A percentile compares a stretch with the other conserved stretches of the same genome.
phyloP scores from a whole-genome alignment of 1,139 yeast species.

The Pichiaceae sp. region DNA sequence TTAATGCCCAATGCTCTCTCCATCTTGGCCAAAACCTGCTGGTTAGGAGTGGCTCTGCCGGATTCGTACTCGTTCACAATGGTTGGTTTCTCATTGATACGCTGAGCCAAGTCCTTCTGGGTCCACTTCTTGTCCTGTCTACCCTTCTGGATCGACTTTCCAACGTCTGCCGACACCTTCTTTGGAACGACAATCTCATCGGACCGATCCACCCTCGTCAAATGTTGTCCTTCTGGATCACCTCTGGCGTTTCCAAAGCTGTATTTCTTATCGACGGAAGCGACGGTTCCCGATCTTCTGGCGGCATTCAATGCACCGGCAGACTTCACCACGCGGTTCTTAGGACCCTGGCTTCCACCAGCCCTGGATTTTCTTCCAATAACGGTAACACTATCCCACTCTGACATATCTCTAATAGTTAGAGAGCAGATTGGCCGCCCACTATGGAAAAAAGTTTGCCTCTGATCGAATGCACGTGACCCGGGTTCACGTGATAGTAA shows the following conservation, averaged over 20 bases:
- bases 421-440: too few relatives aligned
- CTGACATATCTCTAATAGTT: too few relatives aligned
- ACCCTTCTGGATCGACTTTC: slow-evolving; percentile 78
- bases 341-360: slow-evolving; percentile 70
- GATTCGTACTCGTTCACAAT: slow-evolving; percentile 95
- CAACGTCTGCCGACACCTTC: slow-evolving; percentile 76
- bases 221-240: slow-evolving; percentile 88
- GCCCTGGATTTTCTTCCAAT: slow-evolving; percentile 80
- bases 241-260: slow-evolving; percentile 56
- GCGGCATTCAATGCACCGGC: slow-evolving; percentile 83
- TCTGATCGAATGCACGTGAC: too few relatives aligned
- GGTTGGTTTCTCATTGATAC: slow-evolving; percentile 91
- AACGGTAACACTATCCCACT: slow-evolving; percentile 86
- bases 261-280: slow-evolving; percentile 91
- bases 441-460: too few relatives aligned
- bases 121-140: slow-evolving; percentile 85
- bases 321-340: slow-evolving; percentile 75
- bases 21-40: slow-evolving; percentile 83
- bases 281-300: slow-evolving; percentile 80
- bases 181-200: slow-evolving; percentile 92
- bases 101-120: slow-evolving; percentile 94
- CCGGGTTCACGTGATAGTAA: too few relatives aligned
- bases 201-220: slow-evolving; percentile 86
- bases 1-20: slow-evolving; percentile 93
- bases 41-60: slow-evolving; percentile 94